Base-by-base conservation (phyloP, 2,329 filamentous ascomycete species). In the Curvularia eragrostidis region DNA sequence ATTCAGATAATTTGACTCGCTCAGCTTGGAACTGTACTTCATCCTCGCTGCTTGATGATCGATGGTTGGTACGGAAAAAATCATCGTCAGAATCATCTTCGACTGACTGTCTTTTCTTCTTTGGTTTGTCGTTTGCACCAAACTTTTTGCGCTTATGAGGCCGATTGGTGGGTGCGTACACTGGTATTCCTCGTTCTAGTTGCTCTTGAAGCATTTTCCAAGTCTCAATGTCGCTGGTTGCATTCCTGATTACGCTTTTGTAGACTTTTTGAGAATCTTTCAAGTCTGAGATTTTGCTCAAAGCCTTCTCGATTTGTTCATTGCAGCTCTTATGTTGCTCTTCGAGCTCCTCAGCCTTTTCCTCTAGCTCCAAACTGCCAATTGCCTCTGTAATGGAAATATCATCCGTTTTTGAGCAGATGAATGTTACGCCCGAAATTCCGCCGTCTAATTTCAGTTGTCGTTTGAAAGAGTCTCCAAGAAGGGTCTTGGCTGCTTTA, bases 321-420 rank as follows among this genome's bases (percentile, higher is more conserved):
- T 71, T 38, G 15, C 54, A 58, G 5, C 54, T 51, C 0, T 64
- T 44, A 3, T 62, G 38, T 42, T 74, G 65, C 1, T 77, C 72
- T 1, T 69, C 64, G 5, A 75, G 63, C 1, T 62, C 56, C 12
- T 66, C 58, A 1, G 77, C 66, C 41, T 73, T 56, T 12, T 74
- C 72, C 8, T 77, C 71, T 1, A 80, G 67, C 3, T 68, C 66
- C 34, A 82, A 70, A 26, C 71, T 75, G 3, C 78, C 72, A 3
- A 73, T 68, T 4, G 79, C 80, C 54, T 85, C 81, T 0, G 72
- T 78, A 3, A 81, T 71, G 7, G 77, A 81, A 8, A 89, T 85
- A 42, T 88, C 85, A 66, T 89, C 87, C 0, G 84, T 86, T 66
- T 88, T 89, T 15, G 80, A 83, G 65, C 86, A 88, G 13, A 89